phyloP scores from a whole-genome alignment of 2,329 filamentous ascomycete species.

The Epichloe brachyelytri region DNA sequence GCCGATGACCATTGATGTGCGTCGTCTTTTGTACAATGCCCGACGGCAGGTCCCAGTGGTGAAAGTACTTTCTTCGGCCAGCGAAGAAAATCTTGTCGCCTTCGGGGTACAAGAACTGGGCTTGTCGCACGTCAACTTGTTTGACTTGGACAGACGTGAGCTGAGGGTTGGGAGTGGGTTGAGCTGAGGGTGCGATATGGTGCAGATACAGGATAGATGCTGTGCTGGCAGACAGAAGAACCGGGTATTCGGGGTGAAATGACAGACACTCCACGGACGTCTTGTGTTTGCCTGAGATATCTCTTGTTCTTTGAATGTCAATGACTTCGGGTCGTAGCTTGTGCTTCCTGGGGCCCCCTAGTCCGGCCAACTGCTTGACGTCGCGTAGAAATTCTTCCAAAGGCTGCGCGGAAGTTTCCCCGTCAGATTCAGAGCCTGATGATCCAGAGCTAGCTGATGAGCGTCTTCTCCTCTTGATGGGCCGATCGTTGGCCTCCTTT shows the following conservation, averaged over 20 bases:
- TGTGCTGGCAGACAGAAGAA: slow-evolving; percentile 79
- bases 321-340: slow-evolving; percentile 78
- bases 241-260: slow-evolving; percentile 80
- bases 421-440: slow-evolving; percentile 41
- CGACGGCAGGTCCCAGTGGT: slow-evolving; percentile 79
- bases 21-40: slow-evolving; percentile 75
- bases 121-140: slow-evolving; percentile 70
- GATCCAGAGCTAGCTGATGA: slow-evolving; percentile 40
- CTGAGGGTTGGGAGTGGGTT: slow-evolving; percentile 71
- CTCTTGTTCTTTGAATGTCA: slow-evolving; percentile 79
- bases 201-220: slow-evolving; percentile 80
- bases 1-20: slow-evolving; percentile 58
- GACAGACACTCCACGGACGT: slow-evolving; percentile 70
- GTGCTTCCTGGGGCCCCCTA: slow-evolving; percentile 42
- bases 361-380: slow-evolving; percentile 50
- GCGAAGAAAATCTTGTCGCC: slow-evolving; percentile 79
- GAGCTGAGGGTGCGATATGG: slow-evolving; percentile 66
- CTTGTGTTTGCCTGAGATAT: slow-evolving; percentile 67
- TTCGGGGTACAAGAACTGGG: slow-evolving; percentile 60
- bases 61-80: slow-evolving; percentile 80
- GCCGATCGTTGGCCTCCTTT: slow-evolving; percentile 34
- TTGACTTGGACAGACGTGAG: slow-evolving; percentile 82
- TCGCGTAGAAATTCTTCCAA: slow-evolving; percentile 70
- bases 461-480: slow-evolving; percentile 36
- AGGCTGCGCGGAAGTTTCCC: slow-evolving; percentile 56